These are phyloP conservation scores for Ustilago trichophora DNA, from an alignment of 1,284 basidiomycete genomes.

Conservation along the genomic window DNA sequence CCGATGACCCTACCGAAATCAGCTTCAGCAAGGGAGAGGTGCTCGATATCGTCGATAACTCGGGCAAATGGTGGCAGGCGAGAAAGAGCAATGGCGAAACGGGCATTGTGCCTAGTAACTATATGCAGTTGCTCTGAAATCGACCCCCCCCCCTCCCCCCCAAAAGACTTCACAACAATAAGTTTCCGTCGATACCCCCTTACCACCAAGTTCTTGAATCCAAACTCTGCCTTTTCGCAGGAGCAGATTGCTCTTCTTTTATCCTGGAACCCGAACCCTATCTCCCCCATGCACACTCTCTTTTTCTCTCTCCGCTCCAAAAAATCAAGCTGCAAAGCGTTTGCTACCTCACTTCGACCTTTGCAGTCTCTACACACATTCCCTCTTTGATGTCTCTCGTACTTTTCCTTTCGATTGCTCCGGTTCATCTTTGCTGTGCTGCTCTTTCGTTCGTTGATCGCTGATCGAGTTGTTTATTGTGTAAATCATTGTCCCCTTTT, in stretches of 20 bases:
- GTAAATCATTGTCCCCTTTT: too few relatives aligned
- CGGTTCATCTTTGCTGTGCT: background rate
- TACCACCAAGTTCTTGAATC: too few relatives aligned
- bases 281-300: too few relatives aligned
- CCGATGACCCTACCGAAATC: slow-evolving; percentile 95
- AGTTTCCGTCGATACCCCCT: too few relatives aligned
- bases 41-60: slow-evolving; percentile 91
- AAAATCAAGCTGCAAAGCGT: too few relatives aligned
- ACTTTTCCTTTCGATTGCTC: background rate
- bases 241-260: background rate
- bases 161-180: too few relatives aligned
- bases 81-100: slow-evolving; percentile 81
- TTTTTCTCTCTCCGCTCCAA: background rate
- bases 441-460: background rate
- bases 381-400: background rate
- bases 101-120: slow-evolving; percentile 73
- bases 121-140: slow-evolving; percentile 60
- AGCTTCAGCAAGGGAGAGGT: slow-evolving; percentile 92
- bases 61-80: slow-evolving; percentile 81
- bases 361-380: background rate
- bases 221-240: too few relatives aligned
- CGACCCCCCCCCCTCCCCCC: too few relatives aligned
- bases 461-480: too few relatives aligned
- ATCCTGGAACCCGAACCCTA: background rate
- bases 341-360: too few relatives aligned